Conservation (phyloP, 1,284 basidiomycete genomes). For the Lignosus rhinocerotis region DNA sequence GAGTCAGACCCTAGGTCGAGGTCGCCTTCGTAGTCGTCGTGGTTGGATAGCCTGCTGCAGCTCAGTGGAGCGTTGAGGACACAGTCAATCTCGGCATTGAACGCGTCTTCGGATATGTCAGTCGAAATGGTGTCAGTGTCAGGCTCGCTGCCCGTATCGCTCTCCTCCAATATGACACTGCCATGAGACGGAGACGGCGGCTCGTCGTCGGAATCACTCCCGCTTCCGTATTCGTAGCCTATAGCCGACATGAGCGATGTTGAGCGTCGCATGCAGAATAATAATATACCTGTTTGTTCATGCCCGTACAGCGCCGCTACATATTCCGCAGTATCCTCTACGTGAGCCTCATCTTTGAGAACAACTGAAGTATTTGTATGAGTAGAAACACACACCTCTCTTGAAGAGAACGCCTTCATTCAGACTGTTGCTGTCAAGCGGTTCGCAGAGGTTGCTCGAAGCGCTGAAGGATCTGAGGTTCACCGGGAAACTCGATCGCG, state of each 20-base stretch:
- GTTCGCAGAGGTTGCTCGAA: not conserved
- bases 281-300: not conserved
- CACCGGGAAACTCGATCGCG: not conserved
- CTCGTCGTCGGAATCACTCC: not conserved
- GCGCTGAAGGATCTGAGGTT: not conserved
- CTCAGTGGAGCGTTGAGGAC: not conserved
- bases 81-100: not conserved
- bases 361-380: not conserved
- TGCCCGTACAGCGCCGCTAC: not conserved
- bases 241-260: too few species aligned
- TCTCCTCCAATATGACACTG: not conserved
- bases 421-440: not conserved
- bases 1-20: too few species aligned
- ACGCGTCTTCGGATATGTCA: not conserved
- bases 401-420: not conserved
- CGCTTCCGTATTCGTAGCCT: not conserved
- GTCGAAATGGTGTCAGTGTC: not conserved
- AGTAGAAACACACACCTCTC: not conserved
- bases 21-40: not conserved
- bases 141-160: not conserved
- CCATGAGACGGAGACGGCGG: not conserved
- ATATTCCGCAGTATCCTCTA: not conserved
- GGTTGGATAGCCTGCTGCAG: not conserved
- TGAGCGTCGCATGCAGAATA: too few species aligned
- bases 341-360: not conserved